Percentiles rank a stretch among this genome's conserved stretches.
Evolutionary conservation across 1,284 basidiomycete species (phyloP).

Genomic region (Ceratobasidium papillatum): DNA sequence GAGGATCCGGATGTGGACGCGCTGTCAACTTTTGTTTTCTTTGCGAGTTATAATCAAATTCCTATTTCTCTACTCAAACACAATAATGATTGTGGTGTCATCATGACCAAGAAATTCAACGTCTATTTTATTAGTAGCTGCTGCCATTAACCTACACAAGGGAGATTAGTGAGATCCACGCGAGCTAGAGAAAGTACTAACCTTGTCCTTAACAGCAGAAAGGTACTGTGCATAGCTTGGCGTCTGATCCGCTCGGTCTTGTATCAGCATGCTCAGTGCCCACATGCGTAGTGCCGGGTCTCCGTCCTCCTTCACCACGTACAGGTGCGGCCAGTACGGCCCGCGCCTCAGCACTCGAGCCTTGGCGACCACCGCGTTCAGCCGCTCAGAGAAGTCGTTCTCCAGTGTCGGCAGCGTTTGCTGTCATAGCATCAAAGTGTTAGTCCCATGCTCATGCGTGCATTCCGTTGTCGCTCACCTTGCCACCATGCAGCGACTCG

Average conservation of each 20-base stretch:
- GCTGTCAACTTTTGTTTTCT: slow-evolving; percentile 9
- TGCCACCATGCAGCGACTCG: slow-evolving; percentile 89
- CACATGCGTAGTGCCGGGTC: slow-evolving; percentile 93
- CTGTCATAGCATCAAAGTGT: slow-evolving; percentile 53
- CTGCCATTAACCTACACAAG: slow-evolving; percentile 44
- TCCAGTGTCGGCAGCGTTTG: slow-evolving; percentile 88
- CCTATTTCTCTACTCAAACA: neutral
- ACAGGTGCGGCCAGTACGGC: slow-evolving; percentile 93
- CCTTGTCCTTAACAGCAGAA: slow-evolving; percentile 79
- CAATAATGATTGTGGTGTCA: neutral
- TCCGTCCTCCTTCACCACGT: slow-evolving; percentile 97
- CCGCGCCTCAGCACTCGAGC: slow-evolving; percentile 90
- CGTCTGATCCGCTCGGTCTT: slow-evolving; percentile 94
- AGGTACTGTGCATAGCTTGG: slow-evolving; percentile 97
- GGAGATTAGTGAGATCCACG: neutral
- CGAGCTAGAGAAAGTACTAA: slow-evolving; percentile 49
- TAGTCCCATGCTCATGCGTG: neutral
- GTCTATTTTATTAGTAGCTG: slow-evolving; percentile 41
- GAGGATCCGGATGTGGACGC: neutral
- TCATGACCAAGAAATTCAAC: neutral
- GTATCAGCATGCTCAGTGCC: slow-evolving; percentile 94
- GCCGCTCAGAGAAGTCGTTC: slow-evolving; percentile 91
- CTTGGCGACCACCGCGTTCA: slow-evolving; percentile 94
- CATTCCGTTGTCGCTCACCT: slow-evolving; percentile 62
- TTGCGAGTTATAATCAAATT: slow-evolving; percentile 7